Evolutionary conservation across 352 stramenopile species (phyloP).

Genomic region (Pythium dissimile): DNA sequence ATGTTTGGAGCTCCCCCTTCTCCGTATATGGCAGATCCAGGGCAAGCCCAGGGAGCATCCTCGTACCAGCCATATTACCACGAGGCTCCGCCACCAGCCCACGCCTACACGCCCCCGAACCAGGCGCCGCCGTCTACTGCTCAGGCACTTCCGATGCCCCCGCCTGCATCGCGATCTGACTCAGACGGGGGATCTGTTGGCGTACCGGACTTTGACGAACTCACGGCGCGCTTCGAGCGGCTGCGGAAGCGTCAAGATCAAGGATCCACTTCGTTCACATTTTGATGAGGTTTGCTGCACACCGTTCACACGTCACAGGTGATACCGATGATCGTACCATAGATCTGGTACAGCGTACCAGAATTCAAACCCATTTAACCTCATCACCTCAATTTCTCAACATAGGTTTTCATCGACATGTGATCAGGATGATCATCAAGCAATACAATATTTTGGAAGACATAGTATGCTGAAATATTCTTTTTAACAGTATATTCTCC

Average conservation of each 20-base stretch:
- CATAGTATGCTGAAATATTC: background rate
- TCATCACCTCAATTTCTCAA: slow-evolving; percentile 21
- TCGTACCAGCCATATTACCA: slow-evolving; percentile 11
- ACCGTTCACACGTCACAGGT: slow-evolving; percentile 19
- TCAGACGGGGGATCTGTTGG: slow-evolving; percentile 24
- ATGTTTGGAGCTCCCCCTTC: slow-evolving; percentile 6
- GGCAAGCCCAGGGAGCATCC: slow-evolving; percentile 1
- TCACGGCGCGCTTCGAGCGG: slow-evolving; percentile 91
- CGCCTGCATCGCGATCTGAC: slow-evolving; percentile 3
- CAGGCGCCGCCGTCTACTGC: background rate
- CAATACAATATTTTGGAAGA: background rate
- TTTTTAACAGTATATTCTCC: slow-evolving; percentile 1
- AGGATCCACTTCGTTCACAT: slow-evolving; percentile 57
- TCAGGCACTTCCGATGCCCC: slow-evolving; percentile 3
- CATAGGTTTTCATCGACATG: background rate
- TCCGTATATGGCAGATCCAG: background rate
- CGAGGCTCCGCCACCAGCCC: background rate
- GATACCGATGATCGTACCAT: slow-evolving; percentile 10
- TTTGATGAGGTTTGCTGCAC: slow-evolving; percentile 25
- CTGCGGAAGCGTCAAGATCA: slow-evolving; percentile 76
- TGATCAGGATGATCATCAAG: too few relatives aligned
- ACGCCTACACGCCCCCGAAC: slow-evolving; percentile 2
- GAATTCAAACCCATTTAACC: slow-evolving; percentile 20
- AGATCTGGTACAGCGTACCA: slow-evolving; percentile 13
- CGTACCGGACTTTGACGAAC: slow-evolving; percentile 90